Evolutionary conservation across 306 rosid genomes (phyloP), one percentile per base, ranked within the genome.

Genomic region (Rosa persica): DNA sequence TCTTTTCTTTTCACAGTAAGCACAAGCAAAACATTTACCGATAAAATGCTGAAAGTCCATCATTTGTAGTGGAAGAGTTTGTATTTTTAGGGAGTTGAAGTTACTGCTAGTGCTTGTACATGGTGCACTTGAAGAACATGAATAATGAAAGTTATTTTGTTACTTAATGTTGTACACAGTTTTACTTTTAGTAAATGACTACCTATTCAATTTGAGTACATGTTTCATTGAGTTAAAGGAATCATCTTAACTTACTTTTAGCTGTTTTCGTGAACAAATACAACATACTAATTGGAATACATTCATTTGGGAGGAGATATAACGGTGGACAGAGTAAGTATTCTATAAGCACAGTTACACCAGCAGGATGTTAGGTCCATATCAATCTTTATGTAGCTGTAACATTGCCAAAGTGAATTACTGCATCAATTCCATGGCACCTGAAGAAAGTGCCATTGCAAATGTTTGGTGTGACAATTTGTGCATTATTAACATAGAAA

Each of bases 361-460:
- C 23, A 43, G 70, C 69, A 40, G 47, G 54, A 58, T 15, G 27
- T 23, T 23, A 27, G 42, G 44, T 58, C 38, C 67, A 12, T 57
- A 38, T 54, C 23, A 19, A 20, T 42, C 2, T 11, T 42, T 23
- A 60, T 27, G 12, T 42, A 38, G 13, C 27, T 42, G 77, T 23
- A 4, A 1, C 30, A 71, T 77, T 72, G 6, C 78, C 85, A 73
- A 84, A 88, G 52, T 87, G 81, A 83, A 89, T 81, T 3, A 87
- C 72, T 39, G 83, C 80, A 83, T 86, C 85, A 81, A 91, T 49
- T 49, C 93, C 93, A 83, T 89, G 93, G 48, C 91, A 89, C 77
- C 86, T 87, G 79, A 89, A 82, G 17, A 47, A 12, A 76, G 90
- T 85, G 42, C 76, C 81, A 70, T 80, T 66, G 86, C 96, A 88